Evolutionary conservation across 2,329 filamentous ascomycete species (phyloP), one percentile per base, ranked within the genome.

Genomic region (Pseudonectria foliicola): DNA sequence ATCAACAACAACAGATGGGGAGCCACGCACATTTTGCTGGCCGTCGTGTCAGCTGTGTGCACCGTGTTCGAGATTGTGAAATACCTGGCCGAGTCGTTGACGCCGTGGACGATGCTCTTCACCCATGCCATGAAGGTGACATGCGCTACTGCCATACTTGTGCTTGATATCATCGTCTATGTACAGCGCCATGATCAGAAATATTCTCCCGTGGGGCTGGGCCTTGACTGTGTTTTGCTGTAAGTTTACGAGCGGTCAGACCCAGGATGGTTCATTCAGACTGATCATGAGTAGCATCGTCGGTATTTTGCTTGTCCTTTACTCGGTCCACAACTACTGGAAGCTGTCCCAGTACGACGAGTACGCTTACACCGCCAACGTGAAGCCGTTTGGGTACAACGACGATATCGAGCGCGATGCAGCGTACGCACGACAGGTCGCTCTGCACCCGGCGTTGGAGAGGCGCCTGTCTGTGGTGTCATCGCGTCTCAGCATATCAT

Each of bases 101-200:
- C 73, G 10, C 73, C 73, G 3, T 68, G 72, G 53, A 67, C 66
- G 5, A 65, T 77, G 60, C 54, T 77, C 4, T 67, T 70, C 42
- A 67, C 65, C 13, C 67, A 73, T 39, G 53, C 68, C 37, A 43
- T 76, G 47, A 76, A 75, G 45, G 42, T 70, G 28, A 61, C 64
- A 1, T 63, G 71, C 13, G 62, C 70, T 0, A 43, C 58, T 6
- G 64, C 63, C 25, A 67, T 71, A 16, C 55, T 77, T 15, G 67
- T 59, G 2, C 59, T 77, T 16, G 71, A 77, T 38, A 54, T 73
- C 16, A 62, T 72, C 25, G 62, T 74, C n/a, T 71, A 73, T 40
- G 53, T 65, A 4, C 52, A 63, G 34, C 55, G 59, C 15, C 55
- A 57, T 13, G 67, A 73, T 31, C 62, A 57, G 13, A 52, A 66